A percentile compares a stretch with the other conserved stretches of the same genome.
phyloP scores from a whole-genome alignment of 441 rosid species.

The Pelargonium fulgidum region DNA sequence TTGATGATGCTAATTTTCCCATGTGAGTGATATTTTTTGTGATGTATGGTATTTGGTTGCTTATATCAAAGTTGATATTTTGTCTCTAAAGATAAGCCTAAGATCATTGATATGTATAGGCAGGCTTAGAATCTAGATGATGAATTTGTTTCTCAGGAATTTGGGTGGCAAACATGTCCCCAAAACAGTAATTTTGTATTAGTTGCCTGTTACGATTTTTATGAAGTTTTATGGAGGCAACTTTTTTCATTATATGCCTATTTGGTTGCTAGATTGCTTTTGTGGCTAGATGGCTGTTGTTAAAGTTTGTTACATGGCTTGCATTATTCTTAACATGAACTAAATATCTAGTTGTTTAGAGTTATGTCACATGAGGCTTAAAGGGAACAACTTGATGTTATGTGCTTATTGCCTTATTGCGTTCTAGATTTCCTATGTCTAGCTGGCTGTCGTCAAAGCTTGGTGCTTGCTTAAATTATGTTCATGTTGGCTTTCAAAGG shows the following conservation, averaged over 20 bases:
- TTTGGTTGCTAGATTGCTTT: no score
- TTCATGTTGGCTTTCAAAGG: neutral
- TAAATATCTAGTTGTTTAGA: neutral
- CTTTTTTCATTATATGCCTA: neutral
- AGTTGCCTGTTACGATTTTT: neutral
- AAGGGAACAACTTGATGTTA: no score
- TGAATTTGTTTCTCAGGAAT: no score
- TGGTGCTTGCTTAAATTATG: neutral
- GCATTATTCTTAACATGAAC: neutral
- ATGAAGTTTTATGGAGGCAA: neutral
- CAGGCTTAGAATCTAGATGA: no score
- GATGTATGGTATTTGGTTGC: neutral
- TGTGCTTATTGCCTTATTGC: no score
- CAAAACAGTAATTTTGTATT: neutral
- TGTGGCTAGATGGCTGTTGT: neutral
- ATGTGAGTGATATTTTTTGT: constrained; percentile 36
- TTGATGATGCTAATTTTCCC: constrained; percentile 72
- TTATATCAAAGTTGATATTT: neutral
- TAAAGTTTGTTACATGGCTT: neutral
- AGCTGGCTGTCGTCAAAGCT: neutral
- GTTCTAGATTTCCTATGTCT: no score
- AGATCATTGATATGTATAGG: no score
- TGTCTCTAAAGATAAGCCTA: neutral
- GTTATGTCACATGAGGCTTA: no score
- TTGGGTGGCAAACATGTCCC: neutral